A percentile compares a stretch with the other conserved stretches of the same genome.
Evolutionary conservation across 75 land plant genomes (phyloP).

Genomic region (Sequoia sempervirens): DNA sequence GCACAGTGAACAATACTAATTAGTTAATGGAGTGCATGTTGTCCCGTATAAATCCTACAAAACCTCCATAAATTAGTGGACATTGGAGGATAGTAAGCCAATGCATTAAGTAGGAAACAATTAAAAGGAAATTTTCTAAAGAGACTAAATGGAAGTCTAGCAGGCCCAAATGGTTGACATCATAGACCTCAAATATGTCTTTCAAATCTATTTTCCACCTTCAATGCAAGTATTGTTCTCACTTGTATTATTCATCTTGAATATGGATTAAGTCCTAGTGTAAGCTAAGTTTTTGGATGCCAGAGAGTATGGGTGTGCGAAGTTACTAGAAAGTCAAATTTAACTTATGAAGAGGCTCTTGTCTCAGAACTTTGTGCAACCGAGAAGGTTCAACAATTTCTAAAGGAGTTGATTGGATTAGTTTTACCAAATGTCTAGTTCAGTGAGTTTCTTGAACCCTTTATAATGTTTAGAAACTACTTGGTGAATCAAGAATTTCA

Average conservation of each 20-base stretch:
- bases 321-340: slow-evolving; percentile 71
- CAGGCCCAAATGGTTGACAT: too few species aligned
- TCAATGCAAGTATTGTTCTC: background rate
- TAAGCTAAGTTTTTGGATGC: slow-evolving; percentile 4
- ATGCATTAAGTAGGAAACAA: too few species aligned
- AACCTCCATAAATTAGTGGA: too few species aligned
- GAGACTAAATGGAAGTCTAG: too few species aligned
- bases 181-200: background rate
- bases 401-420: slow-evolving; percentile 62
- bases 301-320: slow-evolving; percentile 82
- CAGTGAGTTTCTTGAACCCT: slow-evolving; percentile 48
- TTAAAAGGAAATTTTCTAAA: too few species aligned
- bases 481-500: background rate
- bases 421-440: slow-evolving; percentile 72
- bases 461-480: background rate
- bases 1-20: too few species aligned
- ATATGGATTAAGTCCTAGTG: background rate
- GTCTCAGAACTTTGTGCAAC: slow-evolving; percentile 71
- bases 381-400: slow-evolving; percentile 69
- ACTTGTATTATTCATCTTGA: background rate
- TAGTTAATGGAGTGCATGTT: too few species aligned
- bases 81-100: too few species aligned
- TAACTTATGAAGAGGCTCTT: slow-evolving; percentile 91
- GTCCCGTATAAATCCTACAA: too few species aligned
- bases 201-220: background rate